Evolutionary conservation across 495 filamentous ascomycete genomes (phyloP).

Genomic region (Penicillium waksmanii): DNA sequence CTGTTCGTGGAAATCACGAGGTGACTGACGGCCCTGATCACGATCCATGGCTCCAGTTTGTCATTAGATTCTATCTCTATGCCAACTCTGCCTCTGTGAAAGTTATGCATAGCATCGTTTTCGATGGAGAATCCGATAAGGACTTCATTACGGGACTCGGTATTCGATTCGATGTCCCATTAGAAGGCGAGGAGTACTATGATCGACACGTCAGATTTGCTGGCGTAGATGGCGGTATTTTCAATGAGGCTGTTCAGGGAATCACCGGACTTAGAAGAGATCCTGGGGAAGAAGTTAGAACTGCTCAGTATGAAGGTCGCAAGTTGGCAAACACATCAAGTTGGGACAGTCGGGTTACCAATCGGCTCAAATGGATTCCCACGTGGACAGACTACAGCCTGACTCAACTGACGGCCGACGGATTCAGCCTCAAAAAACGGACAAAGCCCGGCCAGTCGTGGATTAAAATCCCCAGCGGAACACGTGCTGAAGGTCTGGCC

Average conservation of each 20-base stretch:
- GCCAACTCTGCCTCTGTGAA: constrained; percentile 42
- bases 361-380: constrained; percentile 36
- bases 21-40: constrained; percentile 13
- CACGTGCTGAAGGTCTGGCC: constrained; percentile 44
- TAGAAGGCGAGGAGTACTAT: constrained; percentile 37
- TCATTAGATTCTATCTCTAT: constrained; percentile 49
- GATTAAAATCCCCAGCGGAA: constrained; percentile 53
- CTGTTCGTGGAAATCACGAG: constrained; percentile 32
- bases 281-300: constrained; percentile 33
- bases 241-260: constrained; percentile 46
- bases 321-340: constrained; percentile 30
- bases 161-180: constrained; percentile 40
- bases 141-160: constrained; percentile 44
- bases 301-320: constrained; percentile 15
- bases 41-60: constrained; percentile 43
- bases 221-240: constrained; percentile 38
- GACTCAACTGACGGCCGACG: constrained; percentile 50
- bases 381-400: constrained; percentile 52
- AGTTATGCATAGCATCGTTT: constrained; percentile 42
- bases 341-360: constrained; percentile 33
- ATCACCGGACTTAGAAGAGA: constrained; percentile 40
- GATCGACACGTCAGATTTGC: constrained; percentile 44
- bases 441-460: constrained; percentile 52
- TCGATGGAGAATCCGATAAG: constrained; percentile 36
- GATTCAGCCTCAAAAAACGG: constrained; percentile 56